These are phyloP conservation scores for Murraya koenigii DNA, from an alignment of 345 rosid genomes.

Conservation along the genomic window DNA sequence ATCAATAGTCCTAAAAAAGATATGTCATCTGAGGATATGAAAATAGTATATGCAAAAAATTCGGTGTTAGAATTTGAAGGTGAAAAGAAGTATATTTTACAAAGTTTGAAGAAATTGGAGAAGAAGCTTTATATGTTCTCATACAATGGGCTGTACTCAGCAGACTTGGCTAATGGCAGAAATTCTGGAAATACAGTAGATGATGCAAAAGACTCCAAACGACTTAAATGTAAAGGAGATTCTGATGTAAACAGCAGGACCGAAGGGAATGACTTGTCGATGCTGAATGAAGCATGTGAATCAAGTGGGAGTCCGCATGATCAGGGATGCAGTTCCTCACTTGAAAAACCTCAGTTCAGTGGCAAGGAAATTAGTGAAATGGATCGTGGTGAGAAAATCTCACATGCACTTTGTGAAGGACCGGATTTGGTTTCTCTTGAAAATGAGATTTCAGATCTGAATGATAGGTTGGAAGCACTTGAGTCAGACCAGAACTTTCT, in stretches of 20 bases:
- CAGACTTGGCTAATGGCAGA: constrained; percentile 14
- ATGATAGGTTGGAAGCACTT: constrained; percentile 46
- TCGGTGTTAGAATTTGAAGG: constrained; percentile 44
- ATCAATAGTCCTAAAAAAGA: constrained; percentile 6
- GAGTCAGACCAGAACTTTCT: constrained; percentile 45
- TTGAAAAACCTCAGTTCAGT: neutral
- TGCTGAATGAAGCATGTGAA: constrained; percentile 24
- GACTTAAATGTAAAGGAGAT: constrained; percentile 12
- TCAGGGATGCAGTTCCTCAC: constrained; percentile 13
- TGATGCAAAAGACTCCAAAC: neutral
- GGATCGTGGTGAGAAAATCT: neutral
- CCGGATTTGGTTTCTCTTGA: constrained; percentile 16
- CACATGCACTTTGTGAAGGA: neutral
- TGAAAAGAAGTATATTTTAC: constrained; percentile 42
- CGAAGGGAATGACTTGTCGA: constrained; percentile 11
- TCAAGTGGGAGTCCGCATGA: constrained; percentile 8
- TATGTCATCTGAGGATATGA: neutral
- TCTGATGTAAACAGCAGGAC: constrained; percentile 9
- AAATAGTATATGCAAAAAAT: constrained; percentile 8
- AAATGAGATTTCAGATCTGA: constrained; percentile 35
- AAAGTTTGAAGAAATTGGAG: constrained; percentile 48
- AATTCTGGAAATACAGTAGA: constrained; percentile 19
- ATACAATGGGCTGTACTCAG: constrained; percentile 18
- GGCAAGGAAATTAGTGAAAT: constrained; percentile 10
- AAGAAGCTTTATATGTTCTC: constrained; percentile 33